Evolutionary conservation across 768 basidiomycete species (phyloP).

Genomic region (Pleurotus giganteus): DNA sequence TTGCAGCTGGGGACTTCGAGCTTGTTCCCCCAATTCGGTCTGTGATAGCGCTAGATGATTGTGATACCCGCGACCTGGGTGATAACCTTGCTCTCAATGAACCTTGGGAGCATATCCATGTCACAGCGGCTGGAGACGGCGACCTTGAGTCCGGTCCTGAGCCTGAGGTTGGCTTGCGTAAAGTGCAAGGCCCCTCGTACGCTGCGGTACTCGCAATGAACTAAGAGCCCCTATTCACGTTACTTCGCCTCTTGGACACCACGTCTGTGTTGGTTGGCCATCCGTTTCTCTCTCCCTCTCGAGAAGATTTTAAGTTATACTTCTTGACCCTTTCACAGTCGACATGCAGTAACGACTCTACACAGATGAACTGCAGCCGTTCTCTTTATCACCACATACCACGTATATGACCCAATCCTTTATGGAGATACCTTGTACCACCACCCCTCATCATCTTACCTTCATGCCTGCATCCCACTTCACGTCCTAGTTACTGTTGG

Average conservation of each 20-base stretch:
- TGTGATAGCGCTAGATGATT: conserved; percentile 60
- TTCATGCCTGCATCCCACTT: not conserved
- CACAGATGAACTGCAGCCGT: conserved; percentile 1
- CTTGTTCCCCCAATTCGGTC: conserved; percentile 49
- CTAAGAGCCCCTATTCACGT: not conserved
- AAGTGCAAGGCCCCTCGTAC: conserved; percentile 8
- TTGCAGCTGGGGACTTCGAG: conserved; percentile 53
- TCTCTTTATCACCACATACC: conserved; percentile 1
- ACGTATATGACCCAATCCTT: not conserved
- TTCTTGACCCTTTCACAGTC: not conserved
- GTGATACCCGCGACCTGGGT: conserved; percentile 30
- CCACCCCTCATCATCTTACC: conserved; percentile 2
- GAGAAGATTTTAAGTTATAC: not conserved
- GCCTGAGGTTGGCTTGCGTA: not conserved
- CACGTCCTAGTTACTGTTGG: not conserved
- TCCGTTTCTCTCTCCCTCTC: not conserved
- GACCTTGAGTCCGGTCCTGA: conserved; percentile 15
- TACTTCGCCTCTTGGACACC: not conserved
- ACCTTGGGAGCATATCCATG: conserved; percentile 55
- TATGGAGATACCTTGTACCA: not conserved
- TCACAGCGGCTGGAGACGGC: conserved; percentile 35
- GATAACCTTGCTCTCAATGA: conserved; percentile 38
- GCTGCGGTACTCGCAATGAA: conserved; percentile 10
- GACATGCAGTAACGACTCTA: conserved; percentile 7
- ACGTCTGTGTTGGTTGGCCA: not conserved